Conservation (phyloP, 1,284 basidiomycete species). For the Xerocomus minutiporus region DNA sequence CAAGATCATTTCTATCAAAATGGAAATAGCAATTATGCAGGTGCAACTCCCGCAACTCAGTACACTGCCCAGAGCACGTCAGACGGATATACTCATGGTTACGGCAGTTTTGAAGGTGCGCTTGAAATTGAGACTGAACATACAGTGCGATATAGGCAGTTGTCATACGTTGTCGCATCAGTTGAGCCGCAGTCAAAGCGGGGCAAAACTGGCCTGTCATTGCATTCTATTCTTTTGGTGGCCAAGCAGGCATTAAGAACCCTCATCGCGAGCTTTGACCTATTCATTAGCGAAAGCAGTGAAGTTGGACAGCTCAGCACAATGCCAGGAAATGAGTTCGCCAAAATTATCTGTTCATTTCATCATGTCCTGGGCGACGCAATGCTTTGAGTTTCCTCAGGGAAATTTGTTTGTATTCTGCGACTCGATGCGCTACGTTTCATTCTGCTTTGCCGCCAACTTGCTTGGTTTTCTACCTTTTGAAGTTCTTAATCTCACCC, state of each 20-base stretch:
- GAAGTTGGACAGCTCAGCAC: slow-evolving; percentile 33
- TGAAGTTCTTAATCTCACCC: slow-evolving; percentile 49
- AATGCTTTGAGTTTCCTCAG: slow-evolving; percentile 27
- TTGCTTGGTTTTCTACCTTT: slow-evolving; percentile 39
- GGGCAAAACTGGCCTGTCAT: slow-evolving; percentile 25
- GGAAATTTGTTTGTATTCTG: slow-evolving; percentile 21
- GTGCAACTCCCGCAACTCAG: slow-evolving; percentile 41
- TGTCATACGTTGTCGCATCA: slow-evolving; percentile 30
- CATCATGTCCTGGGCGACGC: slow-evolving; percentile 15
- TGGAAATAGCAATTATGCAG: slow-evolving; percentile 45
- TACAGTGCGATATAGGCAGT: slow-evolving; percentile 33
- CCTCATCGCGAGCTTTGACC: slow-evolving; percentile 42
- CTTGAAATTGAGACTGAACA: slow-evolving; percentile 58
- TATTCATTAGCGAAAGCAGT: slow-evolving; percentile 41
- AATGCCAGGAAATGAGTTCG: slow-evolving; percentile 30
- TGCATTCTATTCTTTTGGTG: slow-evolving; percentile 18
- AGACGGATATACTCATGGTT: slow-evolving; percentile 51
- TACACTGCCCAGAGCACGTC: slow-evolving; percentile 41
- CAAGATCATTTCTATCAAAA: slow-evolving; percentile 68
- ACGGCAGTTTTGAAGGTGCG: slow-evolving; percentile 75
- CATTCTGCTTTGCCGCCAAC: slow-evolving; percentile 41
- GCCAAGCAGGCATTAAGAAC: slow-evolving; percentile 26
- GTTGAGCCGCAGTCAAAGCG: slow-evolving; percentile 32
- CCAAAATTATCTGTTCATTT: slow-evolving; percentile 19
- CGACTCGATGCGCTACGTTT: slow-evolving; percentile 35